Conservation (phyloP, 2,329 filamentous ascomycete species). For the Fusarium neocosmosporiellum region DNA sequence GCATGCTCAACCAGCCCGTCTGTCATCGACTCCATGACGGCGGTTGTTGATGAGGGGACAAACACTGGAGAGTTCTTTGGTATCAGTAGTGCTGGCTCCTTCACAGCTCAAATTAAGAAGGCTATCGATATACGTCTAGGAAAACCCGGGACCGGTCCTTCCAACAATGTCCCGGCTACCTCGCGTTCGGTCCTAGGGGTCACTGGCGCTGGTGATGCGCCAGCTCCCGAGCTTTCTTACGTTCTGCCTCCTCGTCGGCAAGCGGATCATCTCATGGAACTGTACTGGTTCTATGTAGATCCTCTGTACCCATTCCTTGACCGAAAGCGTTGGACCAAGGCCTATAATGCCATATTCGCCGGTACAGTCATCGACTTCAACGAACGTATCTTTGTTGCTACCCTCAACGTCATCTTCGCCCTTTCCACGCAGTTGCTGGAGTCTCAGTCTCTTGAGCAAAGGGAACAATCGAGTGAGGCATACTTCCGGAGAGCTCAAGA, state of each 20-base stretch:
- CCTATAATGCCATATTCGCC: constrained; percentile 55
- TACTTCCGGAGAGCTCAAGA: constrained; percentile 58
- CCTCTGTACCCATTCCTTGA: constrained; percentile 60
- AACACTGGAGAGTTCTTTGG: constrained; percentile 58
- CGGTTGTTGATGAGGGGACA: constrained; percentile 54
- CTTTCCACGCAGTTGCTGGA: constrained; percentile 58
- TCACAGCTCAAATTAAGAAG: constrained; percentile 58
- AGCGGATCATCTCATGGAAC: constrained; percentile 56
- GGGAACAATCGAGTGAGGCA: constrained; percentile 52
- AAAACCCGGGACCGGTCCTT: constrained; percentile 7
- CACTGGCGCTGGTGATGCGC: constrained; percentile 1
- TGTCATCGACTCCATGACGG: constrained; percentile 58
- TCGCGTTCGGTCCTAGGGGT: background rate
- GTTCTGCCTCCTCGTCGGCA: constrained; percentile 58
- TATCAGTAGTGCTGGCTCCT: constrained; percentile 59
- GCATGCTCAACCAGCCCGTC: constrained; percentile 42
- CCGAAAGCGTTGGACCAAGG: constrained; percentile 47
- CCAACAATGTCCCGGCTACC: background rate
- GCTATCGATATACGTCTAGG: constrained; percentile 52
- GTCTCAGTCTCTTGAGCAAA: constrained; percentile 51
- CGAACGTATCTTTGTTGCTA: constrained; percentile 57
- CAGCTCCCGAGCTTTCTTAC: constrained; percentile 47
- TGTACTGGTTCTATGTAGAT: constrained; percentile 60
- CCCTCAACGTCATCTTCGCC: constrained; percentile 59
- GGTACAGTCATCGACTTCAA: constrained; percentile 51